Conservation (phyloP, 2,329 filamentous ascomycete species). For the Colletotrichum tropicale region DNA sequence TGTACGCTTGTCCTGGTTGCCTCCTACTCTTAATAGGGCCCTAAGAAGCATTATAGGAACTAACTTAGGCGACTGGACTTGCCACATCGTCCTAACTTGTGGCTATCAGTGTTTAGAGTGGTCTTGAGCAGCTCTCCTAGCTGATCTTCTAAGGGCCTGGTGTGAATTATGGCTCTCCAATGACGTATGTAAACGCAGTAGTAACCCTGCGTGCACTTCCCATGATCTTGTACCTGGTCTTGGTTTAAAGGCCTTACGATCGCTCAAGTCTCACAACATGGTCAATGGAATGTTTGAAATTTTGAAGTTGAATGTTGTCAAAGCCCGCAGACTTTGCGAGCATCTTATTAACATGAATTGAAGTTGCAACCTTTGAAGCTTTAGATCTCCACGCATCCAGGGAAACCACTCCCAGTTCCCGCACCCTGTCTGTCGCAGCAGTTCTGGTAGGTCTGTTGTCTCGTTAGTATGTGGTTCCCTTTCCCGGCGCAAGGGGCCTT, state of each 20-base stretch:
- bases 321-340: neutral
- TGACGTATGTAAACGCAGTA: neutral
- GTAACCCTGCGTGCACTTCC: too few species aligned
- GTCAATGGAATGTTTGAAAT: neutral
- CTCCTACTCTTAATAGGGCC: too few species aligned
- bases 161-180: rapidly evolving
- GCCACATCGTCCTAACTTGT: too few species aligned
- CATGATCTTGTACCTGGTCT: too few species aligned
- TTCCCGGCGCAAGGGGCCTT: neutral
- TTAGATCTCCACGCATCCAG: neutral
- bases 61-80: too few species aligned
- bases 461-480: neutral
- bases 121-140: neutral
- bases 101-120: too few species aligned
- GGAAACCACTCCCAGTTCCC: neutral
- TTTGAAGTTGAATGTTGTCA: neutral
- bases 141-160: neutral
- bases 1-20: too few species aligned
- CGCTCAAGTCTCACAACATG: too few species aligned
- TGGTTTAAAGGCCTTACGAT: too few species aligned
- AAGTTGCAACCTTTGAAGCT: neutral
- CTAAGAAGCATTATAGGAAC: too few species aligned
- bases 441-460: neutral
- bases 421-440: neutral
- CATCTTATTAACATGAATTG: neutral